phyloP scores from a whole-genome alignment of 768 basidiomycete genomes.

The Psilocybe sp. region DNA sequence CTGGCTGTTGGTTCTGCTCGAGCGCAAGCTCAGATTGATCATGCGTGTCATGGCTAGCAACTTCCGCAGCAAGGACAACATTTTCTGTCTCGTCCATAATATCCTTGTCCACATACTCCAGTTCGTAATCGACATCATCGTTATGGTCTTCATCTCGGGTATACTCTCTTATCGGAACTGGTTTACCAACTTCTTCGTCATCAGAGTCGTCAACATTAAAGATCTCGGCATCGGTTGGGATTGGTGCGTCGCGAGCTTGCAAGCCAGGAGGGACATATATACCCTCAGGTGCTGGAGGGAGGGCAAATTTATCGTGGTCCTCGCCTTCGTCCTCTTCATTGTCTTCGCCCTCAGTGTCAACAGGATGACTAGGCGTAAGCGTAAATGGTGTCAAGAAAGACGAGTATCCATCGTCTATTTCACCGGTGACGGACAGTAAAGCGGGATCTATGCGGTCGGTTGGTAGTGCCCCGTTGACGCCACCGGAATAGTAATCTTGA shows the following conservation, averaged over 20 bases:
- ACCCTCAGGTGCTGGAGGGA: neutral
- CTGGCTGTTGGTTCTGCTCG: neutral
- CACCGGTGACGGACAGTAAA: constrained; percentile 11
- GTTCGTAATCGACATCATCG: neutral
- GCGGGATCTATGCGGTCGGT: constrained; percentile 12
- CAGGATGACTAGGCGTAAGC: constrained; percentile 16
- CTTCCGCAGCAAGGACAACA: too few relatives aligned
- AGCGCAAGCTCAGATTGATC: neutral
- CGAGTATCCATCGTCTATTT: constrained; percentile 19
- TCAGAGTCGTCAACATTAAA: constrained; percentile 20
- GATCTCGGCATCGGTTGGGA: constrained; percentile 19
- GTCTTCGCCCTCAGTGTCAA: constrained; percentile 6
- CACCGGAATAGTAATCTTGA: constrained; percentile 34
- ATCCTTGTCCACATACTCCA: too few relatives aligned
- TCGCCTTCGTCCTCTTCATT: constrained; percentile 1
- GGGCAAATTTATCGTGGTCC: neutral
- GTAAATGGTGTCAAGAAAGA: constrained; percentile 25
- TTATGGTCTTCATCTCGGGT: neutral
- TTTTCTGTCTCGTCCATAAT: too few relatives aligned
- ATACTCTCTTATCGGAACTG: neutral
- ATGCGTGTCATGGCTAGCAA: too few relatives aligned
- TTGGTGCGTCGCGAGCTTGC: constrained; percentile 1
- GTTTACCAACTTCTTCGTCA: constrained; percentile 9
- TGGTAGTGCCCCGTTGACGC: constrained; percentile 17
- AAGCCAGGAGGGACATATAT: neutral